These are phyloP conservation scores for Lentinus tigrinus DNA, from an alignment of 768 basidiomycete species.

Conservation along the genomic window DNA sequence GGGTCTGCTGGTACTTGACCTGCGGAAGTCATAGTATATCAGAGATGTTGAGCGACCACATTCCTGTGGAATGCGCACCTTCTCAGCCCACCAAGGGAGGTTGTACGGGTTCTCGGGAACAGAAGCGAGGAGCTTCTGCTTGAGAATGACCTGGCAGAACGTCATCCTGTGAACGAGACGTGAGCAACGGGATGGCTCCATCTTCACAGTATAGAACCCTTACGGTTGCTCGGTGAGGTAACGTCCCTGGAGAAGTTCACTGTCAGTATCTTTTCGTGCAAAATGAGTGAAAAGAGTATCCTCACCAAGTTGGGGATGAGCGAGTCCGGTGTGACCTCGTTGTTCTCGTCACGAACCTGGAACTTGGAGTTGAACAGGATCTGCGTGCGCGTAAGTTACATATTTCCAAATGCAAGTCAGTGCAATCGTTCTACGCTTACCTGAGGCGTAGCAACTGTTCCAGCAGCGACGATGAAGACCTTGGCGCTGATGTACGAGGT, in stretches of 20 bases:
- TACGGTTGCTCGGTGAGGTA: conserved; percentile 22
- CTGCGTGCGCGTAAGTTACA: not conserved
- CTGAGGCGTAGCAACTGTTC: conserved; percentile 21
- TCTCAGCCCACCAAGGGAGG: conserved; percentile 19
- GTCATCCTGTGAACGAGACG: conserved; percentile 13
- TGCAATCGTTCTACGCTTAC: not conserved
- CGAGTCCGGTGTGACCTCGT: not conserved
- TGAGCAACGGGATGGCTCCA: no score
- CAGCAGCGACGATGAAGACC: conserved; percentile 20
- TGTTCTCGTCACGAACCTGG: not conserved
- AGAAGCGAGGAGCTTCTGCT: conserved; percentile 6
- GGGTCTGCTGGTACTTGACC: conserved; percentile 10
- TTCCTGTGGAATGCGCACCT: conserved; percentile 7
- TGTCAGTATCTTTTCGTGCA: no score
- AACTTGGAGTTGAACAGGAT: conserved; percentile 20
- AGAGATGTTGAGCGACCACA: no score
- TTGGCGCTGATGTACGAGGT: conserved; percentile 10
- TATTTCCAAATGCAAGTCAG: not conserved
- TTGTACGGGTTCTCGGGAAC: conserved; percentile 6
- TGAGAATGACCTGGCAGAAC: conserved; percentile 24
- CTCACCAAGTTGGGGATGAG: not conserved
- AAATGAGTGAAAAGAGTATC: no score
- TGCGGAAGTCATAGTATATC: no score
- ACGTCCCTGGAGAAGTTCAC: conserved; percentile 9
- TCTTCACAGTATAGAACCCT: no score